phyloP scores from a whole-genome alignment of 805 yeast genomes.

The Candida boleticola region DNA sequence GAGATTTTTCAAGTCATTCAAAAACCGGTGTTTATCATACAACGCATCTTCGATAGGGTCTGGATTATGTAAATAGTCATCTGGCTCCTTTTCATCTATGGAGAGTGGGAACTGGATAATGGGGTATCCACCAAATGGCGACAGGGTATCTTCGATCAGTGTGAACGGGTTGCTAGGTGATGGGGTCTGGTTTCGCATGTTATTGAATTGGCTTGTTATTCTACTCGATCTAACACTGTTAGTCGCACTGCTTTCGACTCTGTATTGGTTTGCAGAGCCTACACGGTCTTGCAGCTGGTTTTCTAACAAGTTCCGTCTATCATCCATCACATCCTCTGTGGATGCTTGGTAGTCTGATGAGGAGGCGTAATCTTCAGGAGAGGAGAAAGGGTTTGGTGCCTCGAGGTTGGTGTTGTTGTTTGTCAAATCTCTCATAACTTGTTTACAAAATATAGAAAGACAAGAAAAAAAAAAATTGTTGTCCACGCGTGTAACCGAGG shows the following conservation, averaged over 20 bases:
- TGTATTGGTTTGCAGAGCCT: not conserved
- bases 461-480: not conserved
- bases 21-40: slow-evolving; percentile 68
- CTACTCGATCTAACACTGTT: not conserved
- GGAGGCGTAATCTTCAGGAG: not conserved
- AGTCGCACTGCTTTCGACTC: not conserved
- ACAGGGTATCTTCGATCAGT: slow-evolving; percentile 1
- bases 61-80: slow-evolving; percentile 93
- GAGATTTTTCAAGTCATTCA: slow-evolving; percentile 61
- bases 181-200: not conserved
- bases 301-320: not conserved
- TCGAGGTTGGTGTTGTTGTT: not conserved
- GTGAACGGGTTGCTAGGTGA: slow-evolving; percentile 1
- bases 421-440: not conserved
- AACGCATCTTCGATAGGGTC: slow-evolving; percentile 91
- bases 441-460: not conserved
- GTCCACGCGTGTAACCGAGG: too few species aligned
- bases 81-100: slow-evolving; percentile 91
- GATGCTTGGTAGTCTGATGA: not conserved
- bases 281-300: not conserved
- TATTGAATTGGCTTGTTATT: not conserved
- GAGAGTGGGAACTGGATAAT: slow-evolving; percentile 88
- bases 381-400: not conserved
- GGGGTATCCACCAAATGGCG: slow-evolving; percentile 97
- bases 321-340: not conserved